phyloP scores from a whole-genome alignment of 306 rosid genomes.

The Fagus crenata region DNA sequence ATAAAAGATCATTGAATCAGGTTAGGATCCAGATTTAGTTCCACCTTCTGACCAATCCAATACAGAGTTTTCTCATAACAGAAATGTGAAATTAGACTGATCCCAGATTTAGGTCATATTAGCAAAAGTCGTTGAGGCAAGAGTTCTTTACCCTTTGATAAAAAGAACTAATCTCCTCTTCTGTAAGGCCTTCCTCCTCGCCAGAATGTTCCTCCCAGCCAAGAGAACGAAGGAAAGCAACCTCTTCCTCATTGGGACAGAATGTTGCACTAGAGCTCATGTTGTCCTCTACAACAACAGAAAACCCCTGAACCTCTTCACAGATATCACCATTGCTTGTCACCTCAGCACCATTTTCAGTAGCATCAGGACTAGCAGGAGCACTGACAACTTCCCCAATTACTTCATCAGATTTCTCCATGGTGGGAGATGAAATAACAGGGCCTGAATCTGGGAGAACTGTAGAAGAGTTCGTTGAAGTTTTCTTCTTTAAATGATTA shows the following conservation, averaged over 20 bases:
- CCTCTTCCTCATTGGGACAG: constrained; percentile 88
- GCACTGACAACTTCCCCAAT: constrained; percentile 41
- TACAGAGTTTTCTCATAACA: background rate
- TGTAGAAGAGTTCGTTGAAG: constrained; percentile 50
- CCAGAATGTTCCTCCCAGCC: constrained; percentile 96
- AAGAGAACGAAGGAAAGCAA: constrained; percentile 92
- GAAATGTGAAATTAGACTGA: background rate
- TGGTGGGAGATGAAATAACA: constrained; percentile 48
- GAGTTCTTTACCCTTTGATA: constrained; percentile 61
- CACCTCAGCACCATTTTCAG: constrained; percentile 56
- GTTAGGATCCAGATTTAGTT: background rate
- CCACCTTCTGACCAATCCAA: background rate
- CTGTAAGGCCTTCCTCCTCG: constrained; percentile 93
- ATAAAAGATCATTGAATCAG: background rate
- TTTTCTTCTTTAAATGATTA: constrained; percentile 79
- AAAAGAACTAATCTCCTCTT: constrained; percentile 88
- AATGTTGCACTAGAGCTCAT: constrained; percentile 43
- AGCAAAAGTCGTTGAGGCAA: background rate
- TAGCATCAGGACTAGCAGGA: constrained; percentile 48
- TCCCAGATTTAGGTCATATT: constrained; percentile 1
- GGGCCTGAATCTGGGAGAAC: constrained; percentile 57
- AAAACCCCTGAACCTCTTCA: constrained; percentile 47
- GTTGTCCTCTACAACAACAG: constrained; percentile 40
- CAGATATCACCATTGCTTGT: constrained; percentile 53
- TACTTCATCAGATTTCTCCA: constrained; percentile 64